A percentile compares a stretch with the other conserved stretches of the same genome.
Conservation (phyloP, 225 moss, liverwort and hornwort species). For the Climacium dendroides region DNA sequence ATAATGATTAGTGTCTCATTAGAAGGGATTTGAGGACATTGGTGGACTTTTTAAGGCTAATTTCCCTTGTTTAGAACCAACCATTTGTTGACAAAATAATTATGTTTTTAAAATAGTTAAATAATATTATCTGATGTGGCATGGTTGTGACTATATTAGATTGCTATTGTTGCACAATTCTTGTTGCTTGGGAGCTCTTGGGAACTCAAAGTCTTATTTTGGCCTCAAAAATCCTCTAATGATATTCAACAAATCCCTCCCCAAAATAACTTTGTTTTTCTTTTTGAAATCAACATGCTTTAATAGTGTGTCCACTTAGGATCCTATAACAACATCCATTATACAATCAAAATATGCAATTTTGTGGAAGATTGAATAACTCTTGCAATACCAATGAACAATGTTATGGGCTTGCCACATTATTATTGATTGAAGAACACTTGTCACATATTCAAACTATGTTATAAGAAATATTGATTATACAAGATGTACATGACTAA, state of each 20-base stretch:
- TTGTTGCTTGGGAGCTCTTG: too few species aligned
- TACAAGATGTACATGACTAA: background rate
- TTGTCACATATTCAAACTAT: background rate
- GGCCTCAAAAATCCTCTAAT: too few species aligned
- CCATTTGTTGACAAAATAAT: too few species aligned
- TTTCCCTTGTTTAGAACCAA: too few species aligned
- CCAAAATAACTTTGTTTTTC: rapidly evolving
- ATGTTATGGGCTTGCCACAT: background rate
- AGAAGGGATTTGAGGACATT: too few species aligned
- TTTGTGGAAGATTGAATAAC: background rate
- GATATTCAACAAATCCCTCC: rapidly evolving
- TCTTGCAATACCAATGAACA: background rate
- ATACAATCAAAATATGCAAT: background rate
- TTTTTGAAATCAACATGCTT: background rate
- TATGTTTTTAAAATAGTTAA: too few species aligned
- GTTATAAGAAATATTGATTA: background rate
- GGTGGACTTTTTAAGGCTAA: too few species aligned
- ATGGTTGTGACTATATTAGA: too few species aligned
- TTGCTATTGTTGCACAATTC: too few species aligned
- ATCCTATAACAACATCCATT: rapidly evolving
- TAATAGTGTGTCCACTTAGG: rapidly evolving
- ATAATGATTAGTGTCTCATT: background rate
- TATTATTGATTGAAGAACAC: background rate
- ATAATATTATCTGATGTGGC: too few species aligned
- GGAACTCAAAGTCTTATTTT: too few species aligned